phyloP scores from a whole-genome alignment of 1,284 basidiomycete species.

The Sporisorium exsertum region DNA sequence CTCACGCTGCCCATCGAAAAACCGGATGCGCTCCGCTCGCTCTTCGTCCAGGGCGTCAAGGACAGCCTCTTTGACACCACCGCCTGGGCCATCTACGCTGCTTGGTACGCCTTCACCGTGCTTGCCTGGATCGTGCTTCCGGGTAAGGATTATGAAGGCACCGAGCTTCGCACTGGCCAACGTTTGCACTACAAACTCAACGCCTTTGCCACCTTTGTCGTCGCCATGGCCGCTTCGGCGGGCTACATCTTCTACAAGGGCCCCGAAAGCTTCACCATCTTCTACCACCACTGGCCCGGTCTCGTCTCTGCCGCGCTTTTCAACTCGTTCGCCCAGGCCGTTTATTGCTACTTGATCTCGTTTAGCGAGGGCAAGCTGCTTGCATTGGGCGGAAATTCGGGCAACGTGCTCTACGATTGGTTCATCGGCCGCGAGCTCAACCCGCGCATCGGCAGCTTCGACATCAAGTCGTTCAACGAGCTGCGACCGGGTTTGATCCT shows the following conservation, averaged over 20 bases:
- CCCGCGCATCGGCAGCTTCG: conserved; percentile 84
- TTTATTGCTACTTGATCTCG: conserved; percentile 80
- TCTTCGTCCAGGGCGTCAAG: conserved; percentile 42
- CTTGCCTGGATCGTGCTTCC: conserved; percentile 86
- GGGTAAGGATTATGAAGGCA: conserved; percentile 86
- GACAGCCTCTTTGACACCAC: conserved; percentile 80
- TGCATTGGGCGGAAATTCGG: conserved; percentile 90
- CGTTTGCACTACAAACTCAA: conserved; percentile 90
- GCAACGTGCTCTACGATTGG: conserved; percentile 91
- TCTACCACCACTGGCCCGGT: conserved; percentile 92
- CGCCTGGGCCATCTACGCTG: conserved; percentile 81
- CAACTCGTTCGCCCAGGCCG: conserved; percentile 77
- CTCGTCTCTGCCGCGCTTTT: conserved; percentile 84
- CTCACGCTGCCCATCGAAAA: conserved; percentile 52
- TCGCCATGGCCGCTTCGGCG: conserved; percentile 72
- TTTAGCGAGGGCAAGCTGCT: conserved; percentile 78
- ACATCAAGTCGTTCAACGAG: conserved; percentile 92
- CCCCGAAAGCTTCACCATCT: conserved; percentile 83
- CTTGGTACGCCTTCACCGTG: conserved; percentile 90
- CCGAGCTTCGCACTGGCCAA: conserved; percentile 81
- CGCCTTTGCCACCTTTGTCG: conserved; percentile 86
- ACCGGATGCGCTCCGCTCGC: conserved; percentile 33
- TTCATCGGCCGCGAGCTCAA: conserved; percentile 97
- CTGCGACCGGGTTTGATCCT: conserved; percentile 90
- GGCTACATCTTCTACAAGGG: conserved; percentile 81